Base-by-base conservation (phyloP, 495 filamentous ascomycete species). In the Aspergillus homomorphus region DNA sequence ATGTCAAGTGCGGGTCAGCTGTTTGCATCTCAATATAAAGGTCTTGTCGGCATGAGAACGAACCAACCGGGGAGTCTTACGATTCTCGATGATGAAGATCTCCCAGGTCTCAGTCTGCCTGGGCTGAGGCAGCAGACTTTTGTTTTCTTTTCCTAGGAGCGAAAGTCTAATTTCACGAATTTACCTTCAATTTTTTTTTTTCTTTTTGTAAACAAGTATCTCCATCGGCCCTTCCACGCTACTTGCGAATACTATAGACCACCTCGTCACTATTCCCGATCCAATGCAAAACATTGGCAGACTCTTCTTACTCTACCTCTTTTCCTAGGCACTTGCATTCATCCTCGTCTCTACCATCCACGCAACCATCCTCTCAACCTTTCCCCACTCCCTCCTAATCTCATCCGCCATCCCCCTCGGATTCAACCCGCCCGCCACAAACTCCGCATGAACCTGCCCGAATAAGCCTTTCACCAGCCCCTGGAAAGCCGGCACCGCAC, bases 11-110 rank as follows among this genome's bases (percentile, higher is more conserved):
- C 71, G 71, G 71, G 69, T 71, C 73, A 74, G 69, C 70, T 74
- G 69, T 77, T 74, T 77, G 68, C 73, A 74, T 69, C 68, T 77
- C 71, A 77, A 77, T 74, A 74, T 71, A 77, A 69, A 74, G 71
- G 72, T 72, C 68, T 75, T 77, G 73, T 77, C 73, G 74, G 70
- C 74, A 74, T 75, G 65, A 69, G 67, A 72, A 67, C 56, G 52
- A 67, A 56, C 22, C 49, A 45, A 53, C 16, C 52, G 57, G 30
- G 23, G 60, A 52, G 55, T 59, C 58, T 53, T 49, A 38, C 23
- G 52, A 49, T 20, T 57, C 57, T 57, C 45, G 51, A 62, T 62
- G 53, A 66, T 50, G 54, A 61, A 50, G 42, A 61, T 52, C 43
- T 48, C 41, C 26, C 45, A 50, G 4, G 45, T 38, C 38, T 56